Conservation (phyloP, 495 filamentous ascomycete species). For the Hypomontagnella submonticulosa region DNA sequence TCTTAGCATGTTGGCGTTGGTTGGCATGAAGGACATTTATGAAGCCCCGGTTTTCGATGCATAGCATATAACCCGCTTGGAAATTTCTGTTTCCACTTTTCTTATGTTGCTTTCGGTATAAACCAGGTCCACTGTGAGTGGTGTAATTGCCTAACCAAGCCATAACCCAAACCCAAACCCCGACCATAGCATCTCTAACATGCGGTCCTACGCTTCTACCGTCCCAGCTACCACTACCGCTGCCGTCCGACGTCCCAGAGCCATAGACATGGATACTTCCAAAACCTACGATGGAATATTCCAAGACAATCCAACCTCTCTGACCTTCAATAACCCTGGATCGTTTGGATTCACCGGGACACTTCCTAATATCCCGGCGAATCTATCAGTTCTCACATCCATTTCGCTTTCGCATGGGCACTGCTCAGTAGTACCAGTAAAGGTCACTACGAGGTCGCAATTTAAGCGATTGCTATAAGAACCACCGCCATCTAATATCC, state of each 20-base stretch:
- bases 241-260: constrained; percentile 25
- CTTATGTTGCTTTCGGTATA: constrained; percentile 16
- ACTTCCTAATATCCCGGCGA: constrained; percentile 29
- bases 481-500: background rate
- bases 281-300: constrained; percentile 43
- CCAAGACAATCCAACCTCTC: constrained; percentile 28
- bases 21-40: constrained; percentile 19
- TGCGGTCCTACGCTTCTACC: too few species aligned
- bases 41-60: constrained; percentile 29
- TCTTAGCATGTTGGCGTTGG: background rate
- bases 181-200: too few species aligned
- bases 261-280: constrained; percentile 43
- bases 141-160: constrained; percentile 13
- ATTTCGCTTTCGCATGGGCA: too few species aligned
- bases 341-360: constrained; percentile 21
- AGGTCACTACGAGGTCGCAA: constrained; percentile 13
- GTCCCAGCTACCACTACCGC: too few species aligned
- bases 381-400: constrained; percentile 30
- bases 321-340: constrained; percentile 25
- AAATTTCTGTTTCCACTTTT: constrained; percentile 32
- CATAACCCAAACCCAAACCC: too few species aligned
- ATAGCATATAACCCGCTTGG: constrained; percentile 32
- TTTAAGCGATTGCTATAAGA: constrained; percentile 16
- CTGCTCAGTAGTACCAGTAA: too few species aligned
- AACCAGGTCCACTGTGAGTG: constrained; percentile 14